Evolutionary conservation across 164 flowering plant species (phyloP).

Genomic region (grape (Vitis vinifera)): DNA sequence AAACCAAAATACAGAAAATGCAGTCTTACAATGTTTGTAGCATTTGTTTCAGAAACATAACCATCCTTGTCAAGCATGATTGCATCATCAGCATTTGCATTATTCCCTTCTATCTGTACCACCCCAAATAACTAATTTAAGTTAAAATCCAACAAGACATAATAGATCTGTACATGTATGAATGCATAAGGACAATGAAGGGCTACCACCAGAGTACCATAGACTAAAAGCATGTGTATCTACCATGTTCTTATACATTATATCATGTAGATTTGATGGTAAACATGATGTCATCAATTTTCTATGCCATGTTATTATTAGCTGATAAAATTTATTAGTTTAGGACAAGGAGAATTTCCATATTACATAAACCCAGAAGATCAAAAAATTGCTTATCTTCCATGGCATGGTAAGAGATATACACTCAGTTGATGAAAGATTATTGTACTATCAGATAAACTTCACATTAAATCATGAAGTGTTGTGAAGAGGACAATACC

Average conservation of each 20-base stretch:
- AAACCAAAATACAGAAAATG: not conserved
- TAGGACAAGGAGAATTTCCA: not conserved
- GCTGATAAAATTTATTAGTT: not conserved
- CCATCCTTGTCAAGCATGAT: conserved; percentile 99
- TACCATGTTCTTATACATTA: not conserved
- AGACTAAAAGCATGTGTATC: not conserved
- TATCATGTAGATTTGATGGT: not conserved
- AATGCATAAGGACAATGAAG: no score
- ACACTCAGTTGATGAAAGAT: not conserved
- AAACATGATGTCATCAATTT: not conserved
- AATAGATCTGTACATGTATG: no score
- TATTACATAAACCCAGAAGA: not conserved
- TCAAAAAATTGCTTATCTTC: not conserved
- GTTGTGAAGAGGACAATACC: conserved; percentile 36
- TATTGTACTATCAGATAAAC: not conserved
- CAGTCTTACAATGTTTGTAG: conserved; percentile 82
- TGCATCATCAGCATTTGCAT: conserved; percentile 86
- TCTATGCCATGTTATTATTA: not conserved
- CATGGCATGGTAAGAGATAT: not conserved
- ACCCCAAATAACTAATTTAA: not conserved
- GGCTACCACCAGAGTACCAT: not conserved
- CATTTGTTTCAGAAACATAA: conserved; percentile 98
- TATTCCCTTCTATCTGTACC: conserved; percentile 86
- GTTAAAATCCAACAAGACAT: not conserved
- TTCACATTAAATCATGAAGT: not conserved